phyloP scores from a whole-genome alignment of 768 basidiomycete genomes.

The Tremella yokohamensis region DNA sequence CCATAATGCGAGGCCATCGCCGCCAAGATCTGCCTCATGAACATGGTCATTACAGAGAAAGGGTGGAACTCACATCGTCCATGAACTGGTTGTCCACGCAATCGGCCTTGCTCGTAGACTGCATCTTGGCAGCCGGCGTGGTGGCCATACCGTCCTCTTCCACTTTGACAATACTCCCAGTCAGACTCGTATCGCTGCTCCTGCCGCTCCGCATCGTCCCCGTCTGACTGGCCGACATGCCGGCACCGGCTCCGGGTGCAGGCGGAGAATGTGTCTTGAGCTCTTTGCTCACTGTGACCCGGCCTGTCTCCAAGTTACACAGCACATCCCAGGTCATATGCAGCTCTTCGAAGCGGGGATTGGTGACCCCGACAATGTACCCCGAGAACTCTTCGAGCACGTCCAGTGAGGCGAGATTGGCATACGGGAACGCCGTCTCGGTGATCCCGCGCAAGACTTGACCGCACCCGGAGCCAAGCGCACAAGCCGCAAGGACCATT shows the following conservation, averaged over 20 bases:
- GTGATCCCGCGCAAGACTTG: constrained; percentile 74
- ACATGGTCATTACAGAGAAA: not conserved
- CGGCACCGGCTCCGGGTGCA: not conserved
- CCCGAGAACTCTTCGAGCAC: constrained; percentile 82
- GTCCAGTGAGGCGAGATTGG: constrained; percentile 73
- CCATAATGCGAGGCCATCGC: constrained; percentile 91
- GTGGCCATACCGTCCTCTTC: constrained; percentile 23
- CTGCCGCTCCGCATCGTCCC: constrained; percentile 22
- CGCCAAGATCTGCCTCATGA: constrained; percentile 62
- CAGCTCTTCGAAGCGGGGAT: constrained; percentile 87
- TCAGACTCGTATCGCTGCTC: constrained; percentile 28
- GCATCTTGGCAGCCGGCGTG: constrained; percentile 32
- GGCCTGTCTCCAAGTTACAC: constrained; percentile 82
- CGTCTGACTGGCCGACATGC: not conserved
- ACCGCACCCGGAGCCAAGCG: constrained; percentile 86
- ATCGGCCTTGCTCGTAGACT: constrained; percentile 55
- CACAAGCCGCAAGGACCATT: constrained; percentile 90
- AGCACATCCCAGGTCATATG: constrained; percentile 82
- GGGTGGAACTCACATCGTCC: constrained; percentile 70
- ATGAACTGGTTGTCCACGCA: constrained; percentile 78
- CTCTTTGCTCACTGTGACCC: constrained; percentile 82
- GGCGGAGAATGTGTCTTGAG: constrained; percentile 52
- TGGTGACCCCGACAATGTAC: constrained; percentile 94
- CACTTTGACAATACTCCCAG: constrained; percentile 54
- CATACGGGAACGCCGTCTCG: constrained; percentile 90